phyloP scores from a whole-genome alignment of 805 yeast genomes.

The Teunomyces cretensis region DNA sequence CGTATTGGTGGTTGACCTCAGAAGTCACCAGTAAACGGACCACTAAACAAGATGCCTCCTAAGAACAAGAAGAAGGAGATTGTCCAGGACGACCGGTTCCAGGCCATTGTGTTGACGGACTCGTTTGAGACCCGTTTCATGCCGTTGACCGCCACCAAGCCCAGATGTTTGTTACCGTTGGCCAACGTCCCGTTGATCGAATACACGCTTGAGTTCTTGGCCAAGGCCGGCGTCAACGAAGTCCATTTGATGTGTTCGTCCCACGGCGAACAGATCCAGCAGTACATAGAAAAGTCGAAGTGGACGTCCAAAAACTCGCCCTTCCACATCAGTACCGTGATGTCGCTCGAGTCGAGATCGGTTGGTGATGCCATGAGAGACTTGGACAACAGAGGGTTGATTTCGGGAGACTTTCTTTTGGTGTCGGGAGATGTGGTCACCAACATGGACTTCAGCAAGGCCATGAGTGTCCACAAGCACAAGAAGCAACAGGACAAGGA shows the following conservation, averaged over 20 bases:
- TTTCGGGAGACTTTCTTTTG: slow-evolving; percentile 84
- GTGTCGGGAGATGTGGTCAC: slow-evolving; percentile 96
- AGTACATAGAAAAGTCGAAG: slow-evolving; percentile 71
- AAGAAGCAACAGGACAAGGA: slow-evolving; percentile 78
- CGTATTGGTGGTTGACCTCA: no score
- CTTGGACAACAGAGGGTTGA: slow-evolving; percentile 84
- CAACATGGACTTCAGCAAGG: slow-evolving; percentile 76
- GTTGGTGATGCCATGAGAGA: slow-evolving; percentile 99
- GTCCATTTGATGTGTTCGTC: slow-evolving; percentile 87
- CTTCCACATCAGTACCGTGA: slow-evolving; percentile 73
- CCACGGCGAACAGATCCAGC: slow-evolving; percentile 85
- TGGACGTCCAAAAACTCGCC: slow-evolving; percentile 75
- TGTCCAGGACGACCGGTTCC: slow-evolving; percentile 72
- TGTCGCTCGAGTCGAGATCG: slow-evolving; percentile 82
- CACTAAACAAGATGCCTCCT: slow-evolving; percentile 38
- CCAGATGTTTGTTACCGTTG: slow-evolving; percentile 88
- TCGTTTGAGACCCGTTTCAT: slow-evolving; percentile 88
- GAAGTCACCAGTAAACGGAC: no score
- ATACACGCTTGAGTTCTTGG: slow-evolving; percentile 91
- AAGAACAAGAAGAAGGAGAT: slow-evolving; percentile 54
- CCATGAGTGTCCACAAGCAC: slow-evolving; percentile 68
- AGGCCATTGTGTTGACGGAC: slow-evolving; percentile 93
- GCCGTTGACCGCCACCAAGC: slow-evolving; percentile 84
- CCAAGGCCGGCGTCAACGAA: slow-evolving; percentile 85
- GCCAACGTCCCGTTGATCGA: slow-evolving; percentile 94